Evolutionary conservation across 2,329 filamentous ascomycete species (phyloP).

Genomic region (Pseudodiploospora longispora): DNA sequence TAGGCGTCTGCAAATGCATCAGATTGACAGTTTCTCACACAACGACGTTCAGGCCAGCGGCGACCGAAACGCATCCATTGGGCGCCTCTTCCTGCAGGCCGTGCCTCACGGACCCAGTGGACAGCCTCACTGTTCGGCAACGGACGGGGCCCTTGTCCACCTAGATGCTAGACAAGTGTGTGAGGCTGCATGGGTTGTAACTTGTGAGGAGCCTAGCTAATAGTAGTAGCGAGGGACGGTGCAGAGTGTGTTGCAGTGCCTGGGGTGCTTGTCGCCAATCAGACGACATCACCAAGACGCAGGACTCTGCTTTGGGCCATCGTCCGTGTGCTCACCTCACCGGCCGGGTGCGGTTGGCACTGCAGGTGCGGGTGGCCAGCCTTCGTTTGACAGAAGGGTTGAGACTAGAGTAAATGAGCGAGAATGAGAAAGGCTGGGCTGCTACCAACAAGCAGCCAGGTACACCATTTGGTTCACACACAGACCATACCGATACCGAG

Average conservation of each 20-base stretch:
- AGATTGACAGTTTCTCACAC: constrained; percentile 1
- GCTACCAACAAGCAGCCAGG: constrained; percentile 4
- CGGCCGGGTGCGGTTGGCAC: constrained; percentile 6
- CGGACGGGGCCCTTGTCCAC: constrained; percentile 2
- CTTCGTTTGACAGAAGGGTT: constrained; percentile 3
- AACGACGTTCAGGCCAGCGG: constrained; percentile 4
- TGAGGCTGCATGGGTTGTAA: constrained; percentile 7
- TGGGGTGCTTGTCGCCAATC: constrained; percentile 11
- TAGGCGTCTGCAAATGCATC: constrained; percentile 5
- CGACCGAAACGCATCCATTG: constrained; percentile 8
- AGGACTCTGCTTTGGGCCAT: constrained; percentile 11
- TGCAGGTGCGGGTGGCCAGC: constrained; percentile 7
- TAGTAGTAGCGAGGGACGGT: neutral
- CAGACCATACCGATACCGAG: too few relatives aligned
- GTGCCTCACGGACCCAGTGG: constrained; percentile 4
- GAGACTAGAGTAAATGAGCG: constrained; percentile 1
- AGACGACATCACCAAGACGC: constrained; percentile 11
- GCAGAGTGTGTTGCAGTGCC: constrained; percentile 3
- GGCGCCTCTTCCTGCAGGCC: constrained; percentile 10
- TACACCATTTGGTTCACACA: too few relatives aligned
- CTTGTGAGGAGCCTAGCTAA: neutral
- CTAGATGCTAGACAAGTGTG: constrained; percentile 6
- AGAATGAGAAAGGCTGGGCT: neutral
- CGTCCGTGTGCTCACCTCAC: constrained; percentile 6
- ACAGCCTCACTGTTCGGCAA: constrained; percentile 13